These are phyloP conservation scores for Mycena leptocephala DNA, from an alignment of 768 basidiomycete genomes.

Conservation along the genomic window DNA sequence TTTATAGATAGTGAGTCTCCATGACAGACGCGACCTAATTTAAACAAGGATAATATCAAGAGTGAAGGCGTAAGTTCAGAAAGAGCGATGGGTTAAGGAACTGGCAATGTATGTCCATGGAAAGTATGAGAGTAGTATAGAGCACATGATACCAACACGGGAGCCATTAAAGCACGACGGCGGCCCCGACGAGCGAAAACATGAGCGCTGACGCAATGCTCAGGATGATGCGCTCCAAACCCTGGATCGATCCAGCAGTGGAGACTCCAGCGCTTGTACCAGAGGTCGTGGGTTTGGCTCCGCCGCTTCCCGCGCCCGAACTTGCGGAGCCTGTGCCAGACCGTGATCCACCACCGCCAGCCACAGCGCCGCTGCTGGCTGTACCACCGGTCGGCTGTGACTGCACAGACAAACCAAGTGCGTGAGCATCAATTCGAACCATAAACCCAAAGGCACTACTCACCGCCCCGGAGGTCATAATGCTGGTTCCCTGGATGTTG, in stretches of 20 bases:
- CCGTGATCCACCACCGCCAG: no score
- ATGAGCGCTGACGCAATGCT: slow-evolving; percentile 44
- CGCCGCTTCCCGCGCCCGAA: neutral
- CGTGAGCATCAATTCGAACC: no score
- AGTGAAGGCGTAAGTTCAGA: no score
- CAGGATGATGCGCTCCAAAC: slow-evolving; percentile 43
- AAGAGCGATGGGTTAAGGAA: no score
- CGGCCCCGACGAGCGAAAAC: slow-evolving; percentile 42
- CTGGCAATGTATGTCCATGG: no score
- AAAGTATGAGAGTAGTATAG: no score
- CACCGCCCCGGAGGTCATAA: slow-evolving; percentile 2
- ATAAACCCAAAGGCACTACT: no score
- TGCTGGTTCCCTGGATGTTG: slow-evolving; percentile 48
- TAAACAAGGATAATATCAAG: no score
- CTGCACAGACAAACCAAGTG: neutral
- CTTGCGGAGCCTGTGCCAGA: neutral
- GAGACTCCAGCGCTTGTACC: neutral
- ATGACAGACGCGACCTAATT: no score
- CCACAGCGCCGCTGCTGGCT: no score
- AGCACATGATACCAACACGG: no score
- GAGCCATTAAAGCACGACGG: slow-evolving; percentile 39
- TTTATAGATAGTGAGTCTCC: no score
- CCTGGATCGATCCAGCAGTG: slow-evolving; percentile 19
- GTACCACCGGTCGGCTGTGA: slow-evolving; percentile 14
- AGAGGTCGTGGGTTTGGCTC: slow-evolving; percentile 26